Base-by-base conservation (phyloP, 345 rosid genomes). In the Lenwebbia sp. region DNA sequence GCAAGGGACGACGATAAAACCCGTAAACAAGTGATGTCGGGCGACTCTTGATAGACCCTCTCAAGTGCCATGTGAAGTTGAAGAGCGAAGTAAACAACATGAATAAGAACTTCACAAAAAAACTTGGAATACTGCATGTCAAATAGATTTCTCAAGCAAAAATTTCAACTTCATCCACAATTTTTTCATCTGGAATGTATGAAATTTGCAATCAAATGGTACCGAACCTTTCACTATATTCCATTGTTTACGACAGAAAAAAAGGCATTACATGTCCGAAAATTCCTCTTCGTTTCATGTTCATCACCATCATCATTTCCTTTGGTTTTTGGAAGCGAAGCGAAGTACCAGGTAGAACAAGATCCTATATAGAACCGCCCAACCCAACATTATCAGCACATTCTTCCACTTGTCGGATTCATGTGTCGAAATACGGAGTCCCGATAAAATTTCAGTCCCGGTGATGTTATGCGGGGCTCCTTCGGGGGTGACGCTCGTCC, bases 351-450 rank as follows among this genome's bases (percentile, higher is more conserved):
- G 10, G 49, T 94, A 92, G 86, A 94, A 94, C 82, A 92, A 84
- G 33, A 94, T 52, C 91, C 96, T 91, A 84, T 93, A 94, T 7
- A 94, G 50, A 82, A 86, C 92, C 1, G 95, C 95, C 95, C 94
- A 93, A 25, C 94, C 95, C 88, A 94, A 52, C 91, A 93, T 86
- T n/a, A 88, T 62, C 25, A 89, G 51, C 76, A 94, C 92, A 28
- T 88, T 91, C 82, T 85, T 85, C 95, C 95, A 93, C 89, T 91
- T 93, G 53, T 89, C 86, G 23, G 75, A 84, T 81, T 89, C 92
- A 1, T 56, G 13, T 5, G 83, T 74, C 23, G 89, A 89, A 25
- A 94, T 92, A 13, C 33, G 9, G 3, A 92, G 90, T 9, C 92
- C 90, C 4, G 41, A 30, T 28, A 94, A 87, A 82, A 94, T 92